Conservation (phyloP, 202 grass and related monocot species). For the Elaeis oleifera region DNA sequence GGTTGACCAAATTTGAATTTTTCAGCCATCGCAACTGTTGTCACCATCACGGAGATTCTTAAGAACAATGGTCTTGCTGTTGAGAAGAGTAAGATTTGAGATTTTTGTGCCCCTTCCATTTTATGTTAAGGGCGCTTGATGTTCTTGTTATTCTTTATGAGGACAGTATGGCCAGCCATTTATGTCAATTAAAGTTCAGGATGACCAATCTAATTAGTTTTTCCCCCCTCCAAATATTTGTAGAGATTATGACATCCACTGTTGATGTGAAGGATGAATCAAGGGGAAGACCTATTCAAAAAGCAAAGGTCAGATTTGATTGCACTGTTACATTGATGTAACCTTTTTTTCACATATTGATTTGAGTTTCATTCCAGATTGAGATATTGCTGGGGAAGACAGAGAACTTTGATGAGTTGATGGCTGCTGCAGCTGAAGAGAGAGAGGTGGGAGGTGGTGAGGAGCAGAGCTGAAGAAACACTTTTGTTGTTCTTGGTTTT, state of each 20-base stretch:
- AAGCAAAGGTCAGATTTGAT: constrained; percentile 11
- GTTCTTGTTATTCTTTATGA: too few species aligned
- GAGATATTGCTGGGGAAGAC: constrained; percentile 17
- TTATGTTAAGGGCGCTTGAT: too few species aligned
- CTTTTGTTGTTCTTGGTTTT: too few species aligned
- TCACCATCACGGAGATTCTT: constrained; percentile 82
- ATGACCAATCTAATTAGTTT: too few species aligned
- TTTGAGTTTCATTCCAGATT: constrained; percentile 7
- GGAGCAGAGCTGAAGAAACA: background rate
- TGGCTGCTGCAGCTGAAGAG: constrained; percentile 8
- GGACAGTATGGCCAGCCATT: too few species aligned
- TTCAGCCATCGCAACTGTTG: constrained; percentile 79
- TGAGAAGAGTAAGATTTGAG: constrained; percentile 54
- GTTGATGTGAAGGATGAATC: constrained; percentile 7
- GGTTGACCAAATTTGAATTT: background rate
- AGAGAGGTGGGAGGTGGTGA: constrained; percentile 8
- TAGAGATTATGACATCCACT: constrained; percentile 3
- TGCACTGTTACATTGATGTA: background rate
- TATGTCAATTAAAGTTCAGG: too few species aligned
- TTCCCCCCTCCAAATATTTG: background rate
- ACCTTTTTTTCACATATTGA: background rate
- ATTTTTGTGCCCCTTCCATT: background rate
- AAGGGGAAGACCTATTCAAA: background rate
- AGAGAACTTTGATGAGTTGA: constrained; percentile 12
- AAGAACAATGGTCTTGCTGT: constrained; percentile 90